Percentiles rank a stretch among this genome's conserved stretches.
These are phyloP conservation scores for Colletotrichum simmondsii DNA, from an alignment of 2,329 filamentous ascomycete genomes.

Conservation along the genomic window DNA sequence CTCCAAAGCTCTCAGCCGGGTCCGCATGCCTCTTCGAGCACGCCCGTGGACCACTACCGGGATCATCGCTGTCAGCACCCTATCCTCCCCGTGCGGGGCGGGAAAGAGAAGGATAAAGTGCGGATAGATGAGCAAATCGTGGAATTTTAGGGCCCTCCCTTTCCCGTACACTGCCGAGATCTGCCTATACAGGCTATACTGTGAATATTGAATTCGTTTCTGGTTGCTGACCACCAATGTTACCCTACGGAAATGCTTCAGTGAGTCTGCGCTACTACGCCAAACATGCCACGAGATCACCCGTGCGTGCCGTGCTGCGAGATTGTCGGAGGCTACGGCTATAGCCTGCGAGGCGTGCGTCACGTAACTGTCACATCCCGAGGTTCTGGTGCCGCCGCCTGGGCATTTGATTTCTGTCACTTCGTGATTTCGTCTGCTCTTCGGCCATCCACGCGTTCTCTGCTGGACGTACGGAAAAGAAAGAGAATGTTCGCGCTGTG, in stretches of 20 bases:
- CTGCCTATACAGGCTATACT: neutral
- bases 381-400: conserved; percentile 1
- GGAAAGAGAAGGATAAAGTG: too few relatives aligned
- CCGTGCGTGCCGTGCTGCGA: neutral
- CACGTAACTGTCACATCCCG: conserved; percentile 26
- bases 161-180: conserved; percentile 2
- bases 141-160: conserved; percentile 6
- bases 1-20: conserved; percentile 3
- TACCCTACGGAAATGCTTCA: neutral
- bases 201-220: neutral
- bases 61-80: conserved; percentile 32
- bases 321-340: neutral
- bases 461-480: neutral
- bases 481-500: neutral
- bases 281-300: conserved; percentile 8
- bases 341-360: neutral
- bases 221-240: neutral
- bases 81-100: conserved; percentile 16
- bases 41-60: conserved; percentile 13
- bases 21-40: conserved; percentile 28
- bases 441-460: neutral
- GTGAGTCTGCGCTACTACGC: neutral
- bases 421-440: neutral
- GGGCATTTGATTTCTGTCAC: neutral
- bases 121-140: conserved; percentile 13